Base-by-base conservation (phyloP, 108 stramenopile genomes). In the Cyclotella sp. region DNA sequence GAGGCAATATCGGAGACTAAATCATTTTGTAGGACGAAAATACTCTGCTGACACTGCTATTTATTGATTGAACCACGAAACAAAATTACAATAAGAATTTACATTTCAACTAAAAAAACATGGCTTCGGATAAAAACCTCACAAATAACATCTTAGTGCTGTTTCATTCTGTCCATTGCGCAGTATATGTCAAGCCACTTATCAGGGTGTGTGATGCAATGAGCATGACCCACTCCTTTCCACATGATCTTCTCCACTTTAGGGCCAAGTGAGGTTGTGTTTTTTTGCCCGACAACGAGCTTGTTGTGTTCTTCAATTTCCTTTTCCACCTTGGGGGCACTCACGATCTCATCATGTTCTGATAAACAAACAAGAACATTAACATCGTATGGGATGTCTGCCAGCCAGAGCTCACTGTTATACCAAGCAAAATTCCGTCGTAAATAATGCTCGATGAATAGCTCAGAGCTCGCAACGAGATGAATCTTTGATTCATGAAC, bases 341-440 rank as follows among this genome's bases (percentile, higher is more conserved):
- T 84, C 11, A 92, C 76, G 83, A 97, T 93, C 59, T 92, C 88
- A 73, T 97, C 94, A 24, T 84, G 54, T 64, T 88, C 85, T 21
- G 93, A 81, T 46, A 94, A 39, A 43, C 75, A 83, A 1, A 97
- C 82, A 0, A 94, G 55, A 10, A 95, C 82, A 15, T 84, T 58
- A 11, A 76, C 81, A 45, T 86, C 40, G 5, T 40, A 13, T 0
- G 87, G 81, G n/a, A 95, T 54, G 61, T 95, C 93, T 42, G 93
- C 88, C 44, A 95, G 70, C 93, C 93, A 95, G 24, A 97, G 77
- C 75, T 94, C 93, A 40, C 83, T 86, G 58, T 94, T 93, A 81
- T 95, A 94, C 93, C 94, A 97, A 22, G 84, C 85, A 83, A 97
- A 97, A 60, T 97, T 87, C 34, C 96, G 70, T 58, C 93, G 78